Conservation (phyloP, 1,284 basidiomycete species). For the Termitomyces sp. region DNA sequence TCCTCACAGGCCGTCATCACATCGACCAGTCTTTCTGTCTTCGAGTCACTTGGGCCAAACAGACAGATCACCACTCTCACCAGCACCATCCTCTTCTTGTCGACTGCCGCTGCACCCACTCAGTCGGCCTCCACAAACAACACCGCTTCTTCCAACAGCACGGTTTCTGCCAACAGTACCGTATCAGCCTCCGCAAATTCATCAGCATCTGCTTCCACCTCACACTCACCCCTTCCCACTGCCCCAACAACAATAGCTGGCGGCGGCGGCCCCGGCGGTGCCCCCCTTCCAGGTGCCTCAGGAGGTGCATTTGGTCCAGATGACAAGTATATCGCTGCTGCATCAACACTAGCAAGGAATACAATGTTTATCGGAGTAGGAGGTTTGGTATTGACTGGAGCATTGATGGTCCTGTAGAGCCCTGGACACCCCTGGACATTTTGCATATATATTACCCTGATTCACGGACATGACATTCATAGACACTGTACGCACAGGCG, state of each 20-base stretch:
- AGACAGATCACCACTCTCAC: conserved; percentile 35
- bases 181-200: conserved; percentile 15
- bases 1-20: conserved; percentile 30
- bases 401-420: conserved; percentile 40
- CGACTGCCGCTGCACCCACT: conserved; percentile 32
- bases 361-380: conserved; percentile 35
- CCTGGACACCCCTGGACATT: conserved; percentile 1
- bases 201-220: conserved; percentile 13
- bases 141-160: conserved; percentile 14
- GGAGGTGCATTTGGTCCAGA: conserved; percentile 57
- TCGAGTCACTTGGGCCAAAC: conserved; percentile 29
- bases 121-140: conserved; percentile 22
- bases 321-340: conserved; percentile 60
- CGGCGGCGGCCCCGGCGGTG: conserved; percentile 42
- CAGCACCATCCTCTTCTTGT: conserved; percentile 33
- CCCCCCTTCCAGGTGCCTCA: conserved; percentile 42
- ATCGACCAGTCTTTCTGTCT: conserved; percentile 33
- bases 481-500: conserved; percentile 11
- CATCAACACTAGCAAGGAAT: conserved; percentile 39
- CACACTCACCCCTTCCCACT: conserved; percentile 41
- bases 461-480: conserved; percentile 5
- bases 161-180: conserved; percentile 6
- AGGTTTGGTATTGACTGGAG: conserved; percentile 43
- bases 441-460: neutral
- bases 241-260: conserved; percentile 50